Evolutionary conservation across 805 yeast genomes (phyloP), one percentile per base, ranked within the genome.

Genomic region (Cyberlindnera samutprakarnensis): DNA sequence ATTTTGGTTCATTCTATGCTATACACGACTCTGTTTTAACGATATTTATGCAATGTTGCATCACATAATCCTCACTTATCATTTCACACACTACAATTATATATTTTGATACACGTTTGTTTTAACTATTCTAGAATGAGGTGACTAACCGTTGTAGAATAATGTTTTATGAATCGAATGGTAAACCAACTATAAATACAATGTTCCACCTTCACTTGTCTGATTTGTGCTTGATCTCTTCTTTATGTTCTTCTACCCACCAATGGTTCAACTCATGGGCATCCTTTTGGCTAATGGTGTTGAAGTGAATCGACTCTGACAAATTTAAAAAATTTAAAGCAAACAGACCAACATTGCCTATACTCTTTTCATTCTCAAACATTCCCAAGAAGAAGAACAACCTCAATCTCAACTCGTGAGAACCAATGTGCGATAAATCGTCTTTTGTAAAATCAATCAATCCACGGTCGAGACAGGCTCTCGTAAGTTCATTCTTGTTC

Each of bases 381-480:
- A 71, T 47, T 30, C 60, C 48, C 27, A 64, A 37, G 51, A 61
- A 68, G 23, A 60, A 49, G 15, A 70, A 46, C 15, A 73, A 43
- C 26, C 60, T 53, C 23, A 60, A 33, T 18, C 69, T 59, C 14
- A 59, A 40, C 11, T 54, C 54, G 27, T 59, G 54, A 14, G 55
- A 37, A 6, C 59, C 62, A 42, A 64, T 33, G 25, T 32, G 36
- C 38, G 54, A 38, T 16, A 61, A 27, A 32, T 61, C 57, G 16
- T 56, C 62, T 1, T 36, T 46, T 11, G 41, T 34, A 11, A 62
- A 44, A 37, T 63, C 61, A 12, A 75, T 59, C 27, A 79, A 52
- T 18, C 75, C 76, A 35, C 87, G 62, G 38, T 73, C 76, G 25
- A 75, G 42, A 39, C 81, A 69, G 6, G 74, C 68, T 27, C 62